Percentiles rank a stretch among this genome's conserved stretches.
Evolutionary conservation across 2,329 filamentous ascomycete genomes (phyloP).

Genomic region (Elsinoe ampelina): DNA sequence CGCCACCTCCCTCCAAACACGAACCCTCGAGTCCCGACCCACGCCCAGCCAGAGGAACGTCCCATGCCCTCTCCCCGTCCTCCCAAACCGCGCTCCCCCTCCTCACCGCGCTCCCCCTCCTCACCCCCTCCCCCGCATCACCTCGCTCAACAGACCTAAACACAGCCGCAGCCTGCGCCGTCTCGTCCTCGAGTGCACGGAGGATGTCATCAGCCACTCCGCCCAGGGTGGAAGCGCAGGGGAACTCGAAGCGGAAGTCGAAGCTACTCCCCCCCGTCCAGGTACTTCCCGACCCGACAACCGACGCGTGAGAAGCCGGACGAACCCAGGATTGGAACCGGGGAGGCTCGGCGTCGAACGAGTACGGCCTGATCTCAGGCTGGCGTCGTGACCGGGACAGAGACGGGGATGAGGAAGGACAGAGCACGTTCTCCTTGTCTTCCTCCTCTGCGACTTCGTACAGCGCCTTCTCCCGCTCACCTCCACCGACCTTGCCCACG

Average conservation of each 20-base stretch:
- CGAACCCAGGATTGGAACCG: too few relatives aligned
- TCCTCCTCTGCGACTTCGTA: conserved; percentile 13
- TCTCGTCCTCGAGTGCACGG: neutral
- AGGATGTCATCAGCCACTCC: neutral
- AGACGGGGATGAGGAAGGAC: conserved; percentile 13
- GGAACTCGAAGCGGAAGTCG: neutral
- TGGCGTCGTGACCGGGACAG: too few relatives aligned
- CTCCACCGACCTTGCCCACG: too few relatives aligned
- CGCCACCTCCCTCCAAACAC: too few relatives aligned
- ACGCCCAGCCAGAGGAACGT: too few relatives aligned
- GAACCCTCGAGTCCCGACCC: too few relatives aligned
- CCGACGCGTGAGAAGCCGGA: too few relatives aligned
- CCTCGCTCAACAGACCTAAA: neutral
- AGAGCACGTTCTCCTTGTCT: conserved; percentile 15
- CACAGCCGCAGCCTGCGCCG: neutral
- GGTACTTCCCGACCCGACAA: neutral
- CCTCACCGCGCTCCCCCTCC: conserved; percentile 27
- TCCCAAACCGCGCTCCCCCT: conserved; percentile 36
- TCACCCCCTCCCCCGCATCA: neutral
- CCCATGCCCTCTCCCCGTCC: conserved; percentile 27
- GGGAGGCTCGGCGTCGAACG: too few relatives aligned
- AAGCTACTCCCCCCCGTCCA: neutral
- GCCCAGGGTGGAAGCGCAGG: neutral
- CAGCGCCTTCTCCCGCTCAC: conserved; percentile 15
- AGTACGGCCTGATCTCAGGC: too few relatives aligned